phyloP scores from a whole-genome alignment of 345 rosid genomes.

The Corchorus olitorius region DNA sequence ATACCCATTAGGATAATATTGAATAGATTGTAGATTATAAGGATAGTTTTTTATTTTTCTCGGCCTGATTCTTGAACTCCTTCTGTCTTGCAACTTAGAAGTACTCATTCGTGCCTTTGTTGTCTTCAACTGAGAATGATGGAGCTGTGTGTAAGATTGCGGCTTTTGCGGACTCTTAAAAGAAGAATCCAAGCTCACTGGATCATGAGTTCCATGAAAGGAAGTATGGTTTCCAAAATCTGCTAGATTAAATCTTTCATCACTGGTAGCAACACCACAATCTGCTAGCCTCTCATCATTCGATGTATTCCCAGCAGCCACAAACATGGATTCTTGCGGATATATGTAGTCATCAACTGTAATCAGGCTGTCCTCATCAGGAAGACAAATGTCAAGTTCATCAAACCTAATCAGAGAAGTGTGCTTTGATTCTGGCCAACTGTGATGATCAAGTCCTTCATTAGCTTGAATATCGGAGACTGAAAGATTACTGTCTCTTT shows the following conservation, averaged over 20 bases:
- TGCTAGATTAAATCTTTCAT: slow-evolving; percentile 13
- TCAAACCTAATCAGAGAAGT: slow-evolving; percentile 12
- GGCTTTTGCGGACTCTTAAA: background rate
- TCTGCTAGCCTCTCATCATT: slow-evolving; percentile 18
- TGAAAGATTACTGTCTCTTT: background rate
- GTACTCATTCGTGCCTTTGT: slow-evolving; percentile 4
- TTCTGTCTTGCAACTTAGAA: background rate
- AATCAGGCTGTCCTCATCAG: slow-evolving; percentile 46
- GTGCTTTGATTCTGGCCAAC: slow-evolving; percentile 10
- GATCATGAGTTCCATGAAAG: slow-evolving; percentile 10
- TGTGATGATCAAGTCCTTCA: background rate
- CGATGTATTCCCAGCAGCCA: slow-evolving; percentile 15
- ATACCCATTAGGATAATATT: slow-evolving; percentile 2
- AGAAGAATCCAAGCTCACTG: slow-evolving; percentile 5
- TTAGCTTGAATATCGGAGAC: background rate
- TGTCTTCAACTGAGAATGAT: slow-evolving; percentile 22
- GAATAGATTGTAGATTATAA: background rate
- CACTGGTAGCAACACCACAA: background rate
- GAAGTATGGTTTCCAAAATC: slow-evolving; percentile 8
- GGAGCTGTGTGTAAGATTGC: slow-evolving; percentile 11
- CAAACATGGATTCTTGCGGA: slow-evolving; percentile 16
- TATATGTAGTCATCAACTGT: slow-evolving; percentile 27
- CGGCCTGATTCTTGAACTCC: slow-evolving; percentile 10
- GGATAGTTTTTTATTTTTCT: background rate
- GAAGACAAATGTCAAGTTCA: slow-evolving; percentile 36